These are phyloP conservation scores for Trichomonascaceae sp. DNA, from an alignment of 1,139 yeast genomes.

Conservation along the genomic window DNA sequence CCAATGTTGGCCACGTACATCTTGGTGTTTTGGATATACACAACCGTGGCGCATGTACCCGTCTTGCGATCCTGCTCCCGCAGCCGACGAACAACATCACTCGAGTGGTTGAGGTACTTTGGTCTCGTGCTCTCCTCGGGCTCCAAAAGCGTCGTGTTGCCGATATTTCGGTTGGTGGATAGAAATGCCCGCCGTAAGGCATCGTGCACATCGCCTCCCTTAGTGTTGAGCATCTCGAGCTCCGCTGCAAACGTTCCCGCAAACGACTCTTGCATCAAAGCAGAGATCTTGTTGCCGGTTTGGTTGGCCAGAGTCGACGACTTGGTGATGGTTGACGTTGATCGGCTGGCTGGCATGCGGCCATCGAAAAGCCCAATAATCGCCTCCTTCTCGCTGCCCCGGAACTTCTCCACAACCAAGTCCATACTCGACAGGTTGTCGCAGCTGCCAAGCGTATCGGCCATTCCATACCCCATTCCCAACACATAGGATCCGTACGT, in stretches of 20 bases:
- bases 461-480: constrained; percentile 76
- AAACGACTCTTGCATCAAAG: constrained; percentile 60
- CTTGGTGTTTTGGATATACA: constrained; percentile 58
- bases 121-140: constrained; percentile 23
- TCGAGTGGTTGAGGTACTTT: constrained; percentile 22
- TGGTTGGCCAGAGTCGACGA: background rate
- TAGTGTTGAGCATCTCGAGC: constrained; percentile 37
- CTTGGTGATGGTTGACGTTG: background rate
- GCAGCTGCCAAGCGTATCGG: constrained; percentile 69
- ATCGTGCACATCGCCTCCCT: constrained; percentile 35
- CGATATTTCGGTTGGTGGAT: constrained; percentile 70
- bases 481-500: constrained; percentile 82
- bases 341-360: constrained; percentile 34
- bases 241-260: constrained; percentile 53
- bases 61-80: constrained; percentile 50
- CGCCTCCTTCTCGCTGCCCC: constrained; percentile 65
- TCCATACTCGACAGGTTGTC: constrained; percentile 66
- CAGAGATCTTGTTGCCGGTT: constrained; percentile 47
- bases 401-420: constrained; percentile 72
- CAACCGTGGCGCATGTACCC: constrained; percentile 79
- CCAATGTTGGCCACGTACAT: constrained; percentile 84
- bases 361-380: constrained; percentile 85
- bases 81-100: constrained; percentile 22
- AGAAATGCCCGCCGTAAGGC: constrained; percentile 76
- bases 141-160: constrained; percentile 29